Conservation (phyloP, 306 rosid species). For the Casuarina glauca region DNA sequence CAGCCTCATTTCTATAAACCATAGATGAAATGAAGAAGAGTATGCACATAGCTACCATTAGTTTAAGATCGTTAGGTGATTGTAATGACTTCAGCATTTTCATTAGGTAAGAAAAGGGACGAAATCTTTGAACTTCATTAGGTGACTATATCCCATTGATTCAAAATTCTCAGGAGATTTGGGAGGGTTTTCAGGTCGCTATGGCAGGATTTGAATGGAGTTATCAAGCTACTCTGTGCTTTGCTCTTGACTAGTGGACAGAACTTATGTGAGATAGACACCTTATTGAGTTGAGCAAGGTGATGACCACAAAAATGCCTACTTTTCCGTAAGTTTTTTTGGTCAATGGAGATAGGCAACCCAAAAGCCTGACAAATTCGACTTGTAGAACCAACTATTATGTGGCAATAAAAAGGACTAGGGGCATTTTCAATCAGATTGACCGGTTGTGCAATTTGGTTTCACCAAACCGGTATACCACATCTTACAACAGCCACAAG, state of each 20-base stretch:
- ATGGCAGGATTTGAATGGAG: not conserved
- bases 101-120: not conserved
- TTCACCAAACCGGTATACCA: slow-evolving; percentile 5
- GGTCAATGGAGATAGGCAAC: too few relatives aligned
- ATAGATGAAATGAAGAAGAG: not conserved
- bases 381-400: not conserved
- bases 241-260: not conserved
- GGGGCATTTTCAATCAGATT: not conserved
- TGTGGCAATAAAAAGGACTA: not conserved
- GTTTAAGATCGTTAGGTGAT: not conserved
- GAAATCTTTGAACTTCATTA: not conserved
- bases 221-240: not conserved
- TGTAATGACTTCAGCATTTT: not conserved
- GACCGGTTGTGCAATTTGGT: slow-evolving; percentile 17
- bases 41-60: not conserved
- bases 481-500: slow-evolving; percentile 7
- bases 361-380: too few relatives aligned
- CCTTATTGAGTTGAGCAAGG: not conserved
- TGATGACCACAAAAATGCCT: not conserved
- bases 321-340: too few relatives aligned
- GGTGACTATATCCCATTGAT: not conserved
- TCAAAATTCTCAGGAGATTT: not conserved
- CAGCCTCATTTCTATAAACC: not conserved
- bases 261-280: not conserved
- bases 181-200: not conserved